Evolutionary conservation across 2,329 filamentous ascomycete species (phyloP).

Genomic region (Diplodia sapinea): DNA sequence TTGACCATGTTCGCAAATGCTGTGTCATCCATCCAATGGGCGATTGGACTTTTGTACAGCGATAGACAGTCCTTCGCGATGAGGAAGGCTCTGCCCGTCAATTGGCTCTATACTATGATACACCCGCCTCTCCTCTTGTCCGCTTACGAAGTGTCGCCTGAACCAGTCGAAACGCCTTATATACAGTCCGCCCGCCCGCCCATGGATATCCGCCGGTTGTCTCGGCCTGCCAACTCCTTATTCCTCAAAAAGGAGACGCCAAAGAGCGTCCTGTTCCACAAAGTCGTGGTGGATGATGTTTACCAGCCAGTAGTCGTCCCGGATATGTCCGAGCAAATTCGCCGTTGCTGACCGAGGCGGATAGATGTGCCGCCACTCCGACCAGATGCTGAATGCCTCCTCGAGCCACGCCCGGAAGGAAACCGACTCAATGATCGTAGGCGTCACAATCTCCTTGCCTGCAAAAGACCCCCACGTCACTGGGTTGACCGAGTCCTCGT

Average conservation of each 20-base stretch:
- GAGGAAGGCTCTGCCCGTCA: neutral
- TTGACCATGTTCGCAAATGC: neutral
- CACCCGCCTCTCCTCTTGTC: constrained; percentile 5
- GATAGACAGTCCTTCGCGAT: neutral
- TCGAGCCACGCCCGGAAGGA: constrained; percentile 94
- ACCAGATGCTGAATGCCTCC: constrained; percentile 95
- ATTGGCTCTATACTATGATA: neutral
- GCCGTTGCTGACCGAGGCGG: constrained; percentile 73
- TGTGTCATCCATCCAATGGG: neutral
- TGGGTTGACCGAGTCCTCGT: constrained; percentile 77
- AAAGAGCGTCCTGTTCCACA: constrained; percentile 72
- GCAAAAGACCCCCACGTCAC: constrained; percentile 97
- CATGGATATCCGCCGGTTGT: neutral
- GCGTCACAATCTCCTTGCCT: constrained; percentile 93
- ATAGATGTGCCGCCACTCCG: constrained; percentile 90
- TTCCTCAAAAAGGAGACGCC: constrained; percentile 63
- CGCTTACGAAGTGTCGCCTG: neutral
- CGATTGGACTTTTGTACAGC: neutral
- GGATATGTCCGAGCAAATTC: constrained; percentile 70
- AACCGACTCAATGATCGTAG: constrained; percentile 94
- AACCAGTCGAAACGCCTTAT: constrained; percentile 10
- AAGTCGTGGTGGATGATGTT: constrained; percentile 87
- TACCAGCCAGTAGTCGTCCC: constrained; percentile 81
- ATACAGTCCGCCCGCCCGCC: neutral
- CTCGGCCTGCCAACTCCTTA: constrained; percentile 2